These are phyloP conservation scores for Wolfiporia cocos DNA, from an alignment of 1,284 basidiomycete species.

Conservation along the genomic window DNA sequence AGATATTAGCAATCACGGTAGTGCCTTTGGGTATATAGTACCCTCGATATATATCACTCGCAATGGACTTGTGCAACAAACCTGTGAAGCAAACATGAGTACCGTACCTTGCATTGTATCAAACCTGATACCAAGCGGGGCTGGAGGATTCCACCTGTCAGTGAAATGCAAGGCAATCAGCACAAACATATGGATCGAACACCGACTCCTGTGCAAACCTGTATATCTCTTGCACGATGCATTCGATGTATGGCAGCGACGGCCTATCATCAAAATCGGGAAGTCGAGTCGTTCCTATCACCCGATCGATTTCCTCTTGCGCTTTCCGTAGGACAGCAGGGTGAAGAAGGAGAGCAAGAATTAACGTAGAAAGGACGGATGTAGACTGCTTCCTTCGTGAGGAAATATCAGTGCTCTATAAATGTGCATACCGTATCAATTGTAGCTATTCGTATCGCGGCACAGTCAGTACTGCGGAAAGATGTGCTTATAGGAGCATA, in stretches of 20 bases:
- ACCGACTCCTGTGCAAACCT: conserved; percentile 7
- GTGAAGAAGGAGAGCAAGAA: conserved; percentile 25
- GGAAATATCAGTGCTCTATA: not conserved
- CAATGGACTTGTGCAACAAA: not conserved
- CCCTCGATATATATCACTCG: not conserved
- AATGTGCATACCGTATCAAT: too few species aligned
- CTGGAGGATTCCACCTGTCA: not conserved
- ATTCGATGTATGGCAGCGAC: conserved; percentile 26
- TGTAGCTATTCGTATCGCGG: too few species aligned
- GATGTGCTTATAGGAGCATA: too few species aligned
- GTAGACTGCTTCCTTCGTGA: conserved; percentile 1
- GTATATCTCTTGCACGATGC: conserved; percentile 26
- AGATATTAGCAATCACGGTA: not conserved
- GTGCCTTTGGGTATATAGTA: not conserved
- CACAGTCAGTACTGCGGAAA: too few species aligned
- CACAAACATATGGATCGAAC: not conserved
- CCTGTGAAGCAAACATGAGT: too few species aligned
- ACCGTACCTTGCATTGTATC: not conserved
- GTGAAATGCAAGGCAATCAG: too few species aligned
- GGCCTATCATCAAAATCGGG: conserved; percentile 25
- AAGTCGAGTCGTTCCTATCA: conserved; percentile 23
- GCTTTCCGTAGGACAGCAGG: conserved; percentile 26
- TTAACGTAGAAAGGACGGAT: conserved; percentile 11
- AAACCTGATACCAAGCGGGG: not conserved
- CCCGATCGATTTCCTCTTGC: conserved; percentile 26